Evolutionary conservation across 1,284 basidiomycete genomes (phyloP).

Genomic region (Melampsora allii-populina): DNA sequence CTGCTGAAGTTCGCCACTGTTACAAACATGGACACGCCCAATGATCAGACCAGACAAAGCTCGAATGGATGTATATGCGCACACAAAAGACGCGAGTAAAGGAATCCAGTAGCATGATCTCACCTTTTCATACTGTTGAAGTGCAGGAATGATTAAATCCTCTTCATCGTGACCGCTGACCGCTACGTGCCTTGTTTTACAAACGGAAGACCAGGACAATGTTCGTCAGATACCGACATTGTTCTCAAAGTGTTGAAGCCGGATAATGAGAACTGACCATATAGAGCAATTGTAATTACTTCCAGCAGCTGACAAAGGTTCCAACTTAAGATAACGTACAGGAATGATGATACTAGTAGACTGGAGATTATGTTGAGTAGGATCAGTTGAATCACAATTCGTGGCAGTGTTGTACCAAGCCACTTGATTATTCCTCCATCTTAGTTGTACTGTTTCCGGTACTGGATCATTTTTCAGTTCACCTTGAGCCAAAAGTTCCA

Average conservation of each 20-base stretch:
- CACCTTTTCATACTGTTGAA: constrained; percentile 32
- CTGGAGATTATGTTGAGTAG: background rate
- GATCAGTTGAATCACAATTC: background rate
- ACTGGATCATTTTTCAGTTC: constrained; percentile 42
- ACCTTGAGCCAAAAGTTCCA: constrained; percentile 42
- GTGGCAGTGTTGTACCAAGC: constrained; percentile 22
- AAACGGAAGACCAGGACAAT: background rate
- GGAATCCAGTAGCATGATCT: background rate
- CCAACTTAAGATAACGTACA: constrained; percentile 38
- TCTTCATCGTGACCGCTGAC: constrained; percentile 31
- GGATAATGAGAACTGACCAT: constrained; percentile 12
- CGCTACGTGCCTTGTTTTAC: constrained; percentile 27
- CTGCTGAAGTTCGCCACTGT: constrained; percentile 65
- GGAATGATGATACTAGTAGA: constrained; percentile 18
- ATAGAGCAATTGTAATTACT: constrained; percentile 43
- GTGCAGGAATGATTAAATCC: constrained; percentile 17
- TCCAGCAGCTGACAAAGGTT: constrained; percentile 39
- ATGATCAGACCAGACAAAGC: background rate
- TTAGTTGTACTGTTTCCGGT: constrained; percentile 33
- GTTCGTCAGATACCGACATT: background rate
- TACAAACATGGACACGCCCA: background rate
- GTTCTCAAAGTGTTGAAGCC: background rate
- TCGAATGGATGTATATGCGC: background rate
- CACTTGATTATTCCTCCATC: constrained; percentile 28
- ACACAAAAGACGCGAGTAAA: background rate